Conservation (phyloP, 1,284 basidiomycete genomes). For the Lignosus rhinocerotis region DNA sequence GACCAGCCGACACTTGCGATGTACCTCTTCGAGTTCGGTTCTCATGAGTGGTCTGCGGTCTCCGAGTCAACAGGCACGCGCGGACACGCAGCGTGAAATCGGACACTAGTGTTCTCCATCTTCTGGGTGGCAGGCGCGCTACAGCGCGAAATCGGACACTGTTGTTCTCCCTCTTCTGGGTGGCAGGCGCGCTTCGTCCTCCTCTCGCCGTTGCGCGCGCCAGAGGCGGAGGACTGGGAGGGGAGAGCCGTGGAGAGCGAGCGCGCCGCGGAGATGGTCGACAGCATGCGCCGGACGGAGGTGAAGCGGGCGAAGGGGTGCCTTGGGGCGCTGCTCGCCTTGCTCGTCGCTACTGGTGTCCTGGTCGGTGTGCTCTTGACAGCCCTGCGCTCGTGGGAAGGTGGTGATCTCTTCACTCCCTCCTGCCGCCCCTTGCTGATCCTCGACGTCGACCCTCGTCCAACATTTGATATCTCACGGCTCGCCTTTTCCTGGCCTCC, state of each 20-base stretch:
- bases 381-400: constrained; percentile 20
- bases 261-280: constrained; percentile 36
- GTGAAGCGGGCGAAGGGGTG: constrained; percentile 44
- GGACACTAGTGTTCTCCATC: constrained; percentile 47
- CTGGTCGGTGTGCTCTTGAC: no score
- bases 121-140: constrained; percentile 44
- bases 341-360: constrained; percentile 17
- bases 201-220: constrained; percentile 38
- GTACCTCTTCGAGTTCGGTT: constrained; percentile 37
- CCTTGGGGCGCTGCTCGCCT: constrained; percentile 28
- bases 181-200: constrained; percentile 40
- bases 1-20: constrained; percentile 35
- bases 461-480: no score
- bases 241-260: constrained; percentile 38
- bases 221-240: constrained; percentile 42
- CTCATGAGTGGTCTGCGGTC: constrained; percentile 25
- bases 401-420: no score
- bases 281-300: constrained; percentile 38
- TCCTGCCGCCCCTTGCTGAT: no score
- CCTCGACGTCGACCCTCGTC: no score
- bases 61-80: background rate
- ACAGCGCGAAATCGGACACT: no score
- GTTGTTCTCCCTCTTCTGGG: constrained; percentile 46
- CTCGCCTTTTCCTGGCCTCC: no score
- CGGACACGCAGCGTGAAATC: no score